Base-by-base conservation (phyloP, 129 eudicot genomes). In the Helichrysum umbraculigerum region DNA sequence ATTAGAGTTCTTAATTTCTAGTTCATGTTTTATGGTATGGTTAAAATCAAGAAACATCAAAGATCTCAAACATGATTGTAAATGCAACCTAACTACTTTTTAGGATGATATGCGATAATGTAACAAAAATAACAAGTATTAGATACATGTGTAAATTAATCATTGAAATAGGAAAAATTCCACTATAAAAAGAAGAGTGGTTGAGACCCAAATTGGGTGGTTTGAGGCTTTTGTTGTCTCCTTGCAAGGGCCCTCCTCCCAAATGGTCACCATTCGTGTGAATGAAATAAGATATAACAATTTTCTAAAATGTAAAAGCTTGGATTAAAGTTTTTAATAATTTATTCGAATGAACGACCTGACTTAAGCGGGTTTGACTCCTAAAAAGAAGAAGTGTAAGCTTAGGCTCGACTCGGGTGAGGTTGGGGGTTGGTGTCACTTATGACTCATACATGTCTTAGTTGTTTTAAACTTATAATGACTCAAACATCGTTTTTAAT, bases 181-280 rank as follows among this genome's bases (percentile, higher is more conserved):
- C 68, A 72, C 52, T 65, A 39, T 39, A 44, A 47, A 73, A 70
- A 70, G 68, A 25, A 56, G 70, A 61, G 79, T 79, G n/a, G 72
- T 79, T 79, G 78, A 34, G 58, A 73, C 60, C 72, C 82, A 78
- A 73, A 73, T 54, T 79, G 69, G 78, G 63, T 79, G 79, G 78
- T 66, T 73, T 64, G 67, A 71, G 82, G 56, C 33, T 72, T 50
- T n/a, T 35, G 68, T 37, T 72, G 83, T 72, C 68, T 25, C 64
- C 71, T 73, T 79, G 14, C 15, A 5, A 65, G 59, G 78, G 63
- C 74, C 75, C 60, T 79, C 69, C 70, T 73, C 39, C 56, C 83
- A 73, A 9, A 41, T 41, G 35, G 11, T 61, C 70, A 41, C 81
- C 52, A 15, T 60, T 77, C 76, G 70, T 58, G 81, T 41, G 61